These are phyloP conservation scores for Pestalotiopsis sp. DNA, from an alignment of 2,329 filamentous ascomycete species.

Conservation along the genomic window DNA sequence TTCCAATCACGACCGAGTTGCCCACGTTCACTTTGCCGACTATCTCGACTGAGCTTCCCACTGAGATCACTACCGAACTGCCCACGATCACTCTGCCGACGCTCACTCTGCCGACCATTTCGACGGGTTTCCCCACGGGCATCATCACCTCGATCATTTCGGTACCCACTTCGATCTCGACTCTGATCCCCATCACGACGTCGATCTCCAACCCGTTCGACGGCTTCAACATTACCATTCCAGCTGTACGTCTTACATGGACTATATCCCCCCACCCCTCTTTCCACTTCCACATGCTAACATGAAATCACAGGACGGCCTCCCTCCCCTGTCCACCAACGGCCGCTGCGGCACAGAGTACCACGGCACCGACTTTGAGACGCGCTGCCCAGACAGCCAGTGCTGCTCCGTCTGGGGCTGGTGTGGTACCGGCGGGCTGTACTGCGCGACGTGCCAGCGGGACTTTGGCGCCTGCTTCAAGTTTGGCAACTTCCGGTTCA, in stretches of 20 bases:
- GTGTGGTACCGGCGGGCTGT: neutral
- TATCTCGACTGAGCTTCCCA: neutral
- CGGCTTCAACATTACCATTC: constrained; percentile 3
- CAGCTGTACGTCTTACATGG: neutral
- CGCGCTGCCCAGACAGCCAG: neutral
- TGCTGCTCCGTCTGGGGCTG: constrained; percentile 5
- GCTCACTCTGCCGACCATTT: neutral
- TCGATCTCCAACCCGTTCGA: neutral
- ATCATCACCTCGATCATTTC: neutral
- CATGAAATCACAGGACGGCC: neutral
- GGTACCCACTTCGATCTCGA: neutral
- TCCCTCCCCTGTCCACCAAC: neutral
- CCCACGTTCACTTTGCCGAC: neutral
- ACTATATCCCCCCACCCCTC: neutral
- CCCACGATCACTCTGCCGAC: neutral
- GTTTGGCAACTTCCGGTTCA: constrained; percentile 7
- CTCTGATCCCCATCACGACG: neutral
- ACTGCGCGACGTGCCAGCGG: constrained; percentile 1
- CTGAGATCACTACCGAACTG: neutral
- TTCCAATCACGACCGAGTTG: neutral
- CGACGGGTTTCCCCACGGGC: neutral
- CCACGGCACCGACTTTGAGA: constrained; percentile 5
- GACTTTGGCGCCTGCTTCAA: constrained; percentile 7
- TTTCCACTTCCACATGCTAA: too few relatives aligned
- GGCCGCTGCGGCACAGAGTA: constrained; percentile 1